A percentile compares a stretch with the other conserved stretches of the same genome.
Evolutionary conservation across 768 basidiomycete genomes (phyloP).

Genomic region (Pisolithus marmoratus): DNA sequence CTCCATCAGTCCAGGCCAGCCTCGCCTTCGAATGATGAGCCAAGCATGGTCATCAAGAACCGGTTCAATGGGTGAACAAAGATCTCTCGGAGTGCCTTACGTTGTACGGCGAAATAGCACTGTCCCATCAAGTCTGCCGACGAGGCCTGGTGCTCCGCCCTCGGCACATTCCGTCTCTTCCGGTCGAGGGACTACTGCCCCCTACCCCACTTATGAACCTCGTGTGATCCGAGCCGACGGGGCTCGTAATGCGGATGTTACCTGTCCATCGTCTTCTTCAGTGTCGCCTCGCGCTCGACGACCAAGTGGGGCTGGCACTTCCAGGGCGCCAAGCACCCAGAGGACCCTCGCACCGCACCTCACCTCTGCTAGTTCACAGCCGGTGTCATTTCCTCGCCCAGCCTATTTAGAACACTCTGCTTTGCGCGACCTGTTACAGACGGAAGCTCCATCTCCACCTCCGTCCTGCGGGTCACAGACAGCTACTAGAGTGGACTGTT

Average conservation of each 20-base stretch:
- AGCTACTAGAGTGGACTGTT: slow-evolving; percentile 15
- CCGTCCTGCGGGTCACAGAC: slow-evolving; percentile 36
- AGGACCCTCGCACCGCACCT: slow-evolving; percentile 25
- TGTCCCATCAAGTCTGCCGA: slow-evolving; percentile 30
- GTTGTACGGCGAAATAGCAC: slow-evolving; percentile 32
- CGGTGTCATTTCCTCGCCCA: slow-evolving; percentile 53
- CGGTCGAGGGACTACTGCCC: slow-evolving; percentile 25
- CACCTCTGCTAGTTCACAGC: slow-evolving; percentile 25
- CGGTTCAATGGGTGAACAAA: slow-evolving; percentile 30
- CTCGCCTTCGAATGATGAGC: slow-evolving; percentile 36
- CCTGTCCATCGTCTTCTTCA: slow-evolving; percentile 39
- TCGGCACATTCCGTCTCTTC: slow-evolving; percentile 30
- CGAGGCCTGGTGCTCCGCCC: slow-evolving; percentile 41
- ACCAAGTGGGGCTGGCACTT: slow-evolving; percentile 32
- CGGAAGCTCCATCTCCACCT: slow-evolving; percentile 35
- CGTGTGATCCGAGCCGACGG: slow-evolving; percentile 60
- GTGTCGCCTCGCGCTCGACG: slow-evolving; percentile 46
- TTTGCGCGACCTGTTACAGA: slow-evolving; percentile 62
- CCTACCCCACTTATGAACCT: slow-evolving; percentile 47
- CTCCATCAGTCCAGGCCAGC: slow-evolving; percentile 29
- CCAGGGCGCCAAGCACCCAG: slow-evolving; percentile 17
- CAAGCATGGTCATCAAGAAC: slow-evolving; percentile 25
- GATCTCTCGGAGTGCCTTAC: slow-evolving; percentile 34
- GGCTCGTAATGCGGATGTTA: slow-evolving; percentile 35
- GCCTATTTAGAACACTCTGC: slow-evolving; percentile 74